phyloP scores from a whole-genome alignment of 2,329 filamentous ascomycete genomes.

The Ramularia collo-cygni region DNA sequence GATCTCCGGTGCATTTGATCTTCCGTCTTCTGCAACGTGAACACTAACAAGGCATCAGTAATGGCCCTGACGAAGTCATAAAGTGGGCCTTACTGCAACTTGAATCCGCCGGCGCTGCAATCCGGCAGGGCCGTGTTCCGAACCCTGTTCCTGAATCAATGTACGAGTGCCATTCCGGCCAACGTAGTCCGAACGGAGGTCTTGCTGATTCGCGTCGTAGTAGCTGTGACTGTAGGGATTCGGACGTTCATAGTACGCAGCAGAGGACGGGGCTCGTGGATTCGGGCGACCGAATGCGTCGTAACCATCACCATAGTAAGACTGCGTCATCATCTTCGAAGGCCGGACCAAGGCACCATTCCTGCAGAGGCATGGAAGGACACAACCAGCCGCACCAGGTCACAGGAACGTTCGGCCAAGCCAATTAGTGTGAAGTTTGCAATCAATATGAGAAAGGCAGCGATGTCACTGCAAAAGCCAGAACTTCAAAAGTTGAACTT shows the following conservation, averaged over 20 bases:
- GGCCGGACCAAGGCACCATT: conserved; percentile 8
- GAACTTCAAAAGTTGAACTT: conserved; percentile 1
- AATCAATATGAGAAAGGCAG: conserved; percentile 5
- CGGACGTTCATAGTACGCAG: conserved; percentile 23
- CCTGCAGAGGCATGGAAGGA: conserved; percentile 12
- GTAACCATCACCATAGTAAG: conserved; percentile 24
- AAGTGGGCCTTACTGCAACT: conserved; percentile 40
- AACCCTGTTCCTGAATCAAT: conserved; percentile 27
- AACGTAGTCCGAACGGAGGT: conserved; percentile 20
- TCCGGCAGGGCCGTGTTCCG: conserved; percentile 29
- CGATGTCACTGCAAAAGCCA: conserved; percentile 8
- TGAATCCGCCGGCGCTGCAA: conserved; percentile 46
- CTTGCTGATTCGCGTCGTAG: conserved; percentile 21
- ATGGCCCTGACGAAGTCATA: not conserved
- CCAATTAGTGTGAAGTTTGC: not conserved
- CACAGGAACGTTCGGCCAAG: conserved; percentile 5
- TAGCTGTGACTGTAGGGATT: conserved; percentile 20
- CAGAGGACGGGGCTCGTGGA: conserved; percentile 17
- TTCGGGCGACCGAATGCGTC: conserved; percentile 19
- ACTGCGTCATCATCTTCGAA: conserved; percentile 27
- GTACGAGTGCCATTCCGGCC: conserved; percentile 17
- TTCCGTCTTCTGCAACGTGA: conserved; percentile 85
- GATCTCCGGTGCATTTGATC: conserved; percentile 87
- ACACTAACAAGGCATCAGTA: conserved; percentile 53
- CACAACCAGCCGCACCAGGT: conserved; percentile 5